These are phyloP conservation scores for Cornus florida DNA, from an alignment of 148 eudicot species.

Conservation along the genomic window DNA sequence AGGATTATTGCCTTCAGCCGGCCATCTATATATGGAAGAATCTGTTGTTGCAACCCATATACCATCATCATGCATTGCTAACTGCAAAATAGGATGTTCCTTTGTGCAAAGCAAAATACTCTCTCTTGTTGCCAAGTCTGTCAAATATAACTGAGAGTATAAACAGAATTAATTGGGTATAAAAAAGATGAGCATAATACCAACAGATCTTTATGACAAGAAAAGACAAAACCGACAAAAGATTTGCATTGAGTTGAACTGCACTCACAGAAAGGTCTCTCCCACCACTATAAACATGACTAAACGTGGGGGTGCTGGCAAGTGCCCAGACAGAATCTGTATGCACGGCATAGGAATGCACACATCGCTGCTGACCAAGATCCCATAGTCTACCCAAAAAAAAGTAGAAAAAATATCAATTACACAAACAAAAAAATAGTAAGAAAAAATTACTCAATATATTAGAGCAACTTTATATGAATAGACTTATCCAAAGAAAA, in stretches of 20 bases:
- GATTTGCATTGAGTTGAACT: background rate
- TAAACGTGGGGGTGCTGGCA: constrained; percentile 85
- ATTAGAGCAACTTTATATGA: background rate
- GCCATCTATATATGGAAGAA: constrained; percentile 94
- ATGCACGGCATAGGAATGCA: constrained; percentile 98
- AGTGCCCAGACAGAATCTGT: constrained; percentile 99
- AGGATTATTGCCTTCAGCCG: constrained; percentile 78
- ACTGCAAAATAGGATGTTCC: constrained; percentile 79
- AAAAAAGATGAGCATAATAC: constrained; percentile 15
- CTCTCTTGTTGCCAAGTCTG: constrained; percentile 91
- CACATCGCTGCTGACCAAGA: constrained; percentile 97
- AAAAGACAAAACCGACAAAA: background rate
- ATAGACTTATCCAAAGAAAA: too few species aligned
- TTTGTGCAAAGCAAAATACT: constrained; percentile 85
- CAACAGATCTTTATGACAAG: background rate
- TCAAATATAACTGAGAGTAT: constrained; percentile 69
- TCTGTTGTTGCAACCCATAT: constrained; percentile 95
- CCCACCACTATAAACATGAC: constrained; percentile 99
- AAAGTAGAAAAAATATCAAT: background rate
- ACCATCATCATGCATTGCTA: constrained; percentile 78
- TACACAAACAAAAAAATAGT: too few species aligned
- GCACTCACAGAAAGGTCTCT: constrained; percentile 90
- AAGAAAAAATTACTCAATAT: background rate
- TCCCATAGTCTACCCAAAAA: constrained; percentile 73
- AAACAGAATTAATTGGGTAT: constrained; percentile 13